A percentile compares a stretch with the other conserved stretches of the same genome.
phyloP scores from a whole-genome alignment of 495 filamentous ascomycete genomes.

The Endocarpon pusillum region DNA sequence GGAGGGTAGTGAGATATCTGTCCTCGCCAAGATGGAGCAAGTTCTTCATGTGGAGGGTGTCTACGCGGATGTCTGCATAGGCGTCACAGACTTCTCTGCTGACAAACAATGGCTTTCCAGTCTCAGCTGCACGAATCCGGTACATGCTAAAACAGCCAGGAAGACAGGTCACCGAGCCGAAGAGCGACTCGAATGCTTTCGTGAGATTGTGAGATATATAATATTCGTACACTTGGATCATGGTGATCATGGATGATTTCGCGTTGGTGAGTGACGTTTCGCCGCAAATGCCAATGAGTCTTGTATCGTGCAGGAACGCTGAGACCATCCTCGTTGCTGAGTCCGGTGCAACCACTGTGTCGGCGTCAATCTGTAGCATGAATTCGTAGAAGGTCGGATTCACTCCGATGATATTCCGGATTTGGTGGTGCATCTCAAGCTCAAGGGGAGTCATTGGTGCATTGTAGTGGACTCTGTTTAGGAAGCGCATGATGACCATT shows the following conservation, averaged over 20 bases:
- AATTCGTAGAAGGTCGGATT: constrained; percentile 98
- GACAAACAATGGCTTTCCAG: constrained; percentile 89
- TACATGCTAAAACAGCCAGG: constrained; percentile 99
- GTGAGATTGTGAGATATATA: constrained; percentile 96
- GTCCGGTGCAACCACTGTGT: constrained; percentile 85
- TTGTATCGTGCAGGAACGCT: constrained; percentile 77
- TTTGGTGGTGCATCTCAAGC: constrained; percentile 97
- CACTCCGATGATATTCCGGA: constrained; percentile 96
- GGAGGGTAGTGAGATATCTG: constrained; percentile 87
- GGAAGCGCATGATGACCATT: constrained; percentile 94
- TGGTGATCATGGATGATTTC: constrained; percentile 81
- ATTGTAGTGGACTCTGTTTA: constrained; percentile 97
- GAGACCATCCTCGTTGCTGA: constrained; percentile 86
- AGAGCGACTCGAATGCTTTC: constrained; percentile 97
- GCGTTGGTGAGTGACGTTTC: constrained; percentile 89
- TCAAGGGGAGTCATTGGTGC: constrained; percentile 90
- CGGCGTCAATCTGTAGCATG: constrained; percentile 90
- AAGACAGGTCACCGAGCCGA: constrained; percentile 92
- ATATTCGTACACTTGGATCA: constrained; percentile 99
- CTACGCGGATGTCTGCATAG: constrained; percentile 84
- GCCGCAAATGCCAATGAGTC: constrained; percentile 82
- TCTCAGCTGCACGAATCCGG: constrained; percentile 82
- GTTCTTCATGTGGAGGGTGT: constrained; percentile 99
- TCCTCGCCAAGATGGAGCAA: constrained; percentile 82
- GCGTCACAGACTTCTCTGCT: constrained; percentile 72